Conservation (phyloP, 164 flowering plant species). For the Taxillus chinensis region DNA sequence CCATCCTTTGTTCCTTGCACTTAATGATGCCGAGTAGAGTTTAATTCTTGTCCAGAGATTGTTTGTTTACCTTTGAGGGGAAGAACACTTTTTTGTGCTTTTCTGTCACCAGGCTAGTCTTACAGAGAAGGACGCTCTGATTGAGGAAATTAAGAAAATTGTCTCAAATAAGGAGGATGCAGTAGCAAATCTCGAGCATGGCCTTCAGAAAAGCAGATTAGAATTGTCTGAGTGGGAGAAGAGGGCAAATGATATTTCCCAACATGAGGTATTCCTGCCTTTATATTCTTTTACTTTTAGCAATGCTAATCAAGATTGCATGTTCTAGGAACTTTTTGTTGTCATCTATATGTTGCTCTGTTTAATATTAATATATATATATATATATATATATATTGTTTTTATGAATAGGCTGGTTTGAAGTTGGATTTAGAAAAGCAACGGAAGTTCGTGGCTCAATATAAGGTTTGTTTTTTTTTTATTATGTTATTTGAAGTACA, state of each 20-base stretch:
- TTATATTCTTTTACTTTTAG: background rate
- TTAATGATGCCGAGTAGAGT: no score
- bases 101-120: conserved; percentile 29
- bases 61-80: no score
- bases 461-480: conserved; percentile 29
- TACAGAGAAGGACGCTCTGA: conserved; percentile 38
- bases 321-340: background rate
- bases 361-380: no score
- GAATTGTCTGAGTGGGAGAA: conserved; percentile 51
- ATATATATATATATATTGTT: no score
- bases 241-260: conserved; percentile 30
- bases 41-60: no score
- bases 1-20: no score
- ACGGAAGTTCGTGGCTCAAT: conserved; percentile 19
- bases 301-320: background rate
- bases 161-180: conserved; percentile 40
- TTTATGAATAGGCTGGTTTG: conserved; percentile 26
- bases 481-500: background rate
- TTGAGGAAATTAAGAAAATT: conserved; percentile 36
- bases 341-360: background rate
- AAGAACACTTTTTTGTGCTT: background rate
- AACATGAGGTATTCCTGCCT: conserved; percentile 37
- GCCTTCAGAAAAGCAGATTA: conserved; percentile 38
- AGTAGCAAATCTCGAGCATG: conserved; percentile 49
- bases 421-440: conserved; percentile 53